A percentile compares a stretch with the other conserved stretches of the same genome.
phyloP scores from a whole-genome alignment of 1,139 yeast genomes.

The Blastobotrys malaysiensis region DNA sequence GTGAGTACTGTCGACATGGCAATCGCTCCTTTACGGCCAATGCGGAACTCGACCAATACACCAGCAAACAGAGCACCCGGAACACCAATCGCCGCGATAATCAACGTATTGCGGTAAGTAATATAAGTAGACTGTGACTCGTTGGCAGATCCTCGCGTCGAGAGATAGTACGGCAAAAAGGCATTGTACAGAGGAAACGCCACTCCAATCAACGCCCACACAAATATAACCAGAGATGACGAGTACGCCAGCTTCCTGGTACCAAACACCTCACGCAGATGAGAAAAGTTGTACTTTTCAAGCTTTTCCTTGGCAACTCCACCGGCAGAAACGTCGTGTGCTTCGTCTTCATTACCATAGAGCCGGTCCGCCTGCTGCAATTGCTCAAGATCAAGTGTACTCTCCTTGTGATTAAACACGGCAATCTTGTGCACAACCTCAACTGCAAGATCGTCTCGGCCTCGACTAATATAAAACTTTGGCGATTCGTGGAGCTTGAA shows the following conservation, averaged over 20 bases:
- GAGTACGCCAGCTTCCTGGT: constrained; percentile 39
- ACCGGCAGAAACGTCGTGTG: constrained; percentile 1
- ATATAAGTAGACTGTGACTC: constrained; percentile 33
- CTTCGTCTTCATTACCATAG: constrained; percentile 2
- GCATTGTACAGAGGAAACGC: constrained; percentile 49
- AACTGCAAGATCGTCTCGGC: constrained; percentile 45
- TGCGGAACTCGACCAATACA: constrained; percentile 37
- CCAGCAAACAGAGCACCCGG: constrained; percentile 56
- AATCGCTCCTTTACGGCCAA: constrained; percentile 55
- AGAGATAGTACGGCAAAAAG: constrained; percentile 46
- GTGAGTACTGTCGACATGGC: constrained; percentile 47
- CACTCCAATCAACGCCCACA: constrained; percentile 50
- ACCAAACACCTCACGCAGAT: constrained; percentile 34
- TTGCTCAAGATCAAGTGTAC: constrained; percentile 43
- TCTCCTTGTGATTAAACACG: constrained; percentile 28
- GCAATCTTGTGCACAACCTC: constrained; percentile 17
- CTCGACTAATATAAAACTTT: constrained; percentile 46
- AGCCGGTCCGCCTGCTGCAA: constrained; percentile 36
- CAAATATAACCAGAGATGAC: constrained; percentile 38
- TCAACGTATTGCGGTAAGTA: constrained; percentile 47
- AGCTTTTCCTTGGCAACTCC: constrained; percentile 7
- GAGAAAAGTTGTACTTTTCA: constrained; percentile 13
- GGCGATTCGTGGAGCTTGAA: constrained; percentile 51
- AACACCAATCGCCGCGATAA: constrained; percentile 46
- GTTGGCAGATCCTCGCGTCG: constrained; percentile 42